Percentiles rank a stretch among this genome's conserved stretches.
Evolutionary conservation across 2,329 filamentous ascomycete species (phyloP).

Genomic region (Amauroascus niger): DNA sequence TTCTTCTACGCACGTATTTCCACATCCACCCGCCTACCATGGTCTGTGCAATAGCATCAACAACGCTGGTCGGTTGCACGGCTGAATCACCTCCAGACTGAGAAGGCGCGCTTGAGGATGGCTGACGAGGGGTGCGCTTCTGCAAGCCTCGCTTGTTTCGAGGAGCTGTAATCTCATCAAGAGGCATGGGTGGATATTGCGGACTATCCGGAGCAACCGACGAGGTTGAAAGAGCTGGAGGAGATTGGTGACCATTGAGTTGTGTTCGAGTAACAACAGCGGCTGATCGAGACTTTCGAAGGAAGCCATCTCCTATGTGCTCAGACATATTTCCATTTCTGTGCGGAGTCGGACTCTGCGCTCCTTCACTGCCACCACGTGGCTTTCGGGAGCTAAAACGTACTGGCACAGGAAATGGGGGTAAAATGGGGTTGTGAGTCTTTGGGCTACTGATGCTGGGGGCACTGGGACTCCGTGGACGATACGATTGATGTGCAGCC

Average conservation of each 20-base stretch:
- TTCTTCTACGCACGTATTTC: constrained; percentile 50
- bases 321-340: constrained; percentile 46
- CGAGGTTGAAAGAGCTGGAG: constrained; percentile 52
- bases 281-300: constrained; percentile 78
- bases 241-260: constrained; percentile 40
- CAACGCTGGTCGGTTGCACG: constrained; percentile 65
- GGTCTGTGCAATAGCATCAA: constrained; percentile 92
- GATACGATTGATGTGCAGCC: constrained; percentile 50
- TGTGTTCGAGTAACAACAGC: constrained; percentile 54
- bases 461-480: constrained; percentile 45
- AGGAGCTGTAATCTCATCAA: constrained; percentile 56
- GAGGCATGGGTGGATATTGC: constrained; percentile 53
- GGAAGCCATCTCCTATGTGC: constrained; percentile 47
- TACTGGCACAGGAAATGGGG: constrained; percentile 86
- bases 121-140: constrained; percentile 21
- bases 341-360: constrained; percentile 62
- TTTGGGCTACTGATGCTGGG: constrained; percentile 34
- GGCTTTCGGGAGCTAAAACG: constrained; percentile 76
- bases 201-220: constrained; percentile 61
- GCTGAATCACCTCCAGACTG: constrained; percentile 42
- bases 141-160: constrained; percentile 25
- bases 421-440: constrained; percentile 34
- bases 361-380: constrained; percentile 63
- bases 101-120: constrained; percentile 21
- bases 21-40: constrained; percentile 78